phyloP scores from a whole-genome alignment of 2,329 filamentous ascomycete species.

The Rasamsonia emersonii region DNA sequence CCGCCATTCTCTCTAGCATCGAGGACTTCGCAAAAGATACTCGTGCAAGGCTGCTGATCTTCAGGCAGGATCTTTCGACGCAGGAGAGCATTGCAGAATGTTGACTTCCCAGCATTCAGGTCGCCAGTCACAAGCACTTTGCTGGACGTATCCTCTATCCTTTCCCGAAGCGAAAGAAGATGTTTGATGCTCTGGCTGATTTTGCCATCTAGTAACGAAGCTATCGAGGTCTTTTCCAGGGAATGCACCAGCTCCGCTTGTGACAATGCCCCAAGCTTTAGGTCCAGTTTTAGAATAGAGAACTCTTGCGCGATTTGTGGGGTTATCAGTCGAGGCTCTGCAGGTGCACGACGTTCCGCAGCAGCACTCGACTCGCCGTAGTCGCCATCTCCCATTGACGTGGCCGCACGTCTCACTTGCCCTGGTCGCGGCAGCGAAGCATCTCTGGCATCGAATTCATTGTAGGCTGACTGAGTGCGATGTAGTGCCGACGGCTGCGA shows the following conservation, averaged over 20 bases:
- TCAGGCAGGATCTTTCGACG: constrained; percentile 88
- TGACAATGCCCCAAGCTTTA: constrained; percentile 78
- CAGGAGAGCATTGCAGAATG: constrained; percentile 94
- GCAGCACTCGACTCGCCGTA: constrained; percentile 64
- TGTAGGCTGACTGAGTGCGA: constrained; percentile 27
- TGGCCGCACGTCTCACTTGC: constrained; percentile 61
- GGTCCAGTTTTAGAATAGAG: constrained; percentile 85
- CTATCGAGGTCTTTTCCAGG: constrained; percentile 83
- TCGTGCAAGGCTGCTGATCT: constrained; percentile 95
- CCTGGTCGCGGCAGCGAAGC: constrained; percentile 38
- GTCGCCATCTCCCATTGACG: constrained; percentile 54
- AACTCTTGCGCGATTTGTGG: constrained; percentile 94
- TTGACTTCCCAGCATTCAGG: constrained; percentile 94
- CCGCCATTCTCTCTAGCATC: constrained; percentile 86
- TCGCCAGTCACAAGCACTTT: constrained; percentile 96
- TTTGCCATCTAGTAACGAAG: constrained; percentile 83
- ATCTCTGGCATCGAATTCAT: constrained; percentile 14
- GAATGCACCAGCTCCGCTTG: constrained; percentile 92
- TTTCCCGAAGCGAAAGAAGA: constrained; percentile 73
- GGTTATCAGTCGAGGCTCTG: constrained; percentile 76
- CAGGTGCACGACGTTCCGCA: constrained; percentile 51
- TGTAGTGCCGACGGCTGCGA: constrained; percentile 27
- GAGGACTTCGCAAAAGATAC: constrained; percentile 95
- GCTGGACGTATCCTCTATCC: constrained; percentile 94
- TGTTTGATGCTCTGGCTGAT: constrained; percentile 92